Evolutionary conservation across 345 rosid species (phyloP), one percentile per base, ranked within the genome.

Genomic region (Pistacia atlantica): DNA sequence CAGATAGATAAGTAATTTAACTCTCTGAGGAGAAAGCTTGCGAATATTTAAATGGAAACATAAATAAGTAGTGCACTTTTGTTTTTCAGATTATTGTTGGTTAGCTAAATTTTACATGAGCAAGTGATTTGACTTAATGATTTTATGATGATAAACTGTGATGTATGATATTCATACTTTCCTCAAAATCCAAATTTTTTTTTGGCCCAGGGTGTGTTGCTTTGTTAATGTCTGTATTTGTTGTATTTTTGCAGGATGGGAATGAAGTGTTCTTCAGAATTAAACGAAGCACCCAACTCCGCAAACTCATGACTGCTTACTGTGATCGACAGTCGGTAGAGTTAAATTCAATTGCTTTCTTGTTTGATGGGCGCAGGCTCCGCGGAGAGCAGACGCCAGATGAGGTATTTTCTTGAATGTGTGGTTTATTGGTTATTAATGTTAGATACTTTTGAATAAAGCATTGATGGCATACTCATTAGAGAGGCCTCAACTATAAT

Each of bases 311-410:
- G 97, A 88, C 69, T 17, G 98, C 98, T 0, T 94, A 92, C 73
- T 94, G 97, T 59, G 94, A 94, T 54, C 85, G 96, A 3, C 97
- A 94, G 61, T 92, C 97, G 1, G 97, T 90, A 69, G 96, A 90
- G 65, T 49, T 87, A 42, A 89, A 79, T 84, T 87, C 97, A 25
- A 92, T 92, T 54, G 97, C 97, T 28, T 92, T 94, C 89, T 80
- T 94, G 79, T 92, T 89, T 69, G 97, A 93, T 84, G 98, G 98
- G 1, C 95, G 95, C 67, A 83, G 98, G 68, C 93, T 94, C 57
- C 92, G 97, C 3, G 89, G 73, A 1, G 96, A 94, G 80, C 97
- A 94, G 84, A 94, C 97, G 28, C 98, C 98, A n/a, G 95, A 94
- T 71, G 96, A 94, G 96, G 98, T 94, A 42, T 63, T 10, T 8